Evolutionary conservation across 2,329 filamentous ascomycete species (phyloP).

Genomic region (Metarhizium brunneum): DNA sequence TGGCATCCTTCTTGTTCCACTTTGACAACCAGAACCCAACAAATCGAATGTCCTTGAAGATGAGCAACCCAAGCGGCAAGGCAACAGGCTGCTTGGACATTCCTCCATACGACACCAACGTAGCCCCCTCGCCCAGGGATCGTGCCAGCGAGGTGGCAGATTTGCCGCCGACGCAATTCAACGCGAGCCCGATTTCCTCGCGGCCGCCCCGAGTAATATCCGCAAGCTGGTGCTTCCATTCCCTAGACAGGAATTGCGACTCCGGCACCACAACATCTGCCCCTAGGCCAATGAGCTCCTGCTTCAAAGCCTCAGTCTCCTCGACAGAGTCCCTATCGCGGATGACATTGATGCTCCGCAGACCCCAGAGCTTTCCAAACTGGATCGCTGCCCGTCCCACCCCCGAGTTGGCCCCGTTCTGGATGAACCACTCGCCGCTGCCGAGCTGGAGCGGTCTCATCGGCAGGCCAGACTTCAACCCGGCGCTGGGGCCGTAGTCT

Average conservation of each 20-base stretch:
- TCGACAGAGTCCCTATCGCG: conserved; percentile 57
- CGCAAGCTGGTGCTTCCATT: conserved; percentile 52
- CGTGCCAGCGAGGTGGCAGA: conserved; percentile 72
- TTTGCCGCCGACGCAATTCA: conserved; percentile 94
- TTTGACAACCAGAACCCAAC: conserved; percentile 90
- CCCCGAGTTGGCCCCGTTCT: conserved; percentile 93
- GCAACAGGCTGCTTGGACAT: conserved; percentile 85
- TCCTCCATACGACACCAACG: conserved; percentile 87
- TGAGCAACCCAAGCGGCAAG: conserved; percentile 74
- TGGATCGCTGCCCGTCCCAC: conserved; percentile 90
- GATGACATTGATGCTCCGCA: conserved; percentile 84
- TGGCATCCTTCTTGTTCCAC: conserved; percentile 71
- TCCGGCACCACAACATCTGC: conserved; percentile 50
- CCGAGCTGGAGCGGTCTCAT: conserved; percentile 35
- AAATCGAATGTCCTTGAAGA: conserved; percentile 87
- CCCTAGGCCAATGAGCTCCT: conserved; percentile 44
- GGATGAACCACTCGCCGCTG: conserved; percentile 80
- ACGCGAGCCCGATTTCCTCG: conserved; percentile 63
- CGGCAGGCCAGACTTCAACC: conserved; percentile 34
- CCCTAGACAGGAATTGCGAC: conserved; percentile 42
- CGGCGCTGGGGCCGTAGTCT: conserved; percentile 54
- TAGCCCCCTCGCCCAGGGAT: conserved; percentile 56
- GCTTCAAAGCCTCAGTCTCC: conserved; percentile 51
- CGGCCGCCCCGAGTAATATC: conserved; percentile 62
- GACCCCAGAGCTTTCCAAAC: conserved; percentile 74